These are phyloP conservation scores for Piper betle DNA, from an alignment of 164 flowering plant species.

Conservation along the genomic window DNA sequence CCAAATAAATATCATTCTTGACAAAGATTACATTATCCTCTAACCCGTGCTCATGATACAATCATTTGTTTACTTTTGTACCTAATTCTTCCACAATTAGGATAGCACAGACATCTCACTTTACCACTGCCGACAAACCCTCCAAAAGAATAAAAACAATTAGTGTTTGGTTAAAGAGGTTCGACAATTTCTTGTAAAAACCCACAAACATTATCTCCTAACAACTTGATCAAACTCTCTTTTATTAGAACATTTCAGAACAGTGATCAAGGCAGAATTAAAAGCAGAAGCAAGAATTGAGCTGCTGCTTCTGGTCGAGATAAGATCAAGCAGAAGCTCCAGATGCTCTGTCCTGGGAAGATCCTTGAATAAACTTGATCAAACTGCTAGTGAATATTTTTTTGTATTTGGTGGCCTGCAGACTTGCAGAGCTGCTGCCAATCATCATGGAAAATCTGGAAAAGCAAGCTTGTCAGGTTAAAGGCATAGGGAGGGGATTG, in stretches of 20 bases:
- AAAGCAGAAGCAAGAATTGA: not conserved
- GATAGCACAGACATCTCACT: not conserved
- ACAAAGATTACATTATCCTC: too few relatives aligned
- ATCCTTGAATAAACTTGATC: not conserved
- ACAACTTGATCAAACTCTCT: not conserved
- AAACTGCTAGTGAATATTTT: not conserved
- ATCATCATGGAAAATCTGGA: not conserved
- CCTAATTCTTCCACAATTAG: constrained; percentile 1
- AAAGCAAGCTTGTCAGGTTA: not conserved
- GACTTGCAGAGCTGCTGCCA: too few relatives aligned
- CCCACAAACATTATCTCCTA: not conserved
- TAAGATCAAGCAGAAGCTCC: not conserved
- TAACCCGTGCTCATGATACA: too few relatives aligned
- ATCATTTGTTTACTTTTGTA: not conserved
- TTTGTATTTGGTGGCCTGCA: not conserved
- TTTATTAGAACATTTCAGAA: not conserved
- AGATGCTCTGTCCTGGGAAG: not conserved
- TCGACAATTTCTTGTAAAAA: not conserved
- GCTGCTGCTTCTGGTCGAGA: constrained; percentile 1
- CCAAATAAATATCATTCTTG: too few relatives aligned
- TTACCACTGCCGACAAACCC: not conserved
- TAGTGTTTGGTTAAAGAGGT: not conserved
- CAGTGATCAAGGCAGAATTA: too few relatives aligned
- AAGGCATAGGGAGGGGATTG: not conserved
- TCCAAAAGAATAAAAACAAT: not conserved